Evolutionary conservation across 1,284 basidiomycete genomes (phyloP).

Genomic region (Schizophyllum commune): DNA sequence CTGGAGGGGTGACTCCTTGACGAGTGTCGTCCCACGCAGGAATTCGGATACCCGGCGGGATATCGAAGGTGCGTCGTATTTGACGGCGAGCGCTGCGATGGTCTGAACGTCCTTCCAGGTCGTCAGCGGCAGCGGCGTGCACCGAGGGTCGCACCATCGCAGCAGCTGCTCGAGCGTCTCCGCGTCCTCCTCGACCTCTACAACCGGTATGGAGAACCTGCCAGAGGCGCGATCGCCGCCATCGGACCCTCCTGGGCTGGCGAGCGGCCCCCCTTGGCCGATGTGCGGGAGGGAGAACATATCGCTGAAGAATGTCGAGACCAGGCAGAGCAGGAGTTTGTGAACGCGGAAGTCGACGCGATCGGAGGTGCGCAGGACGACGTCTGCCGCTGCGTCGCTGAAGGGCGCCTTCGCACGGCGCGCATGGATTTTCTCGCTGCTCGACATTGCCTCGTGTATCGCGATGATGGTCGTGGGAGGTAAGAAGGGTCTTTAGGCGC

Average conservation of each 20-base stretch:
- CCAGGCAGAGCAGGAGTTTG: conserved; percentile 6
- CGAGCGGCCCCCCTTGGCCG: no score
- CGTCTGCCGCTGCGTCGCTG: conserved; percentile 4
- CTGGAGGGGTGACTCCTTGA: neutral
- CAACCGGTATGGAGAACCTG: neutral
- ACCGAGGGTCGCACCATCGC: neutral
- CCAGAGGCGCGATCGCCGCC: neutral
- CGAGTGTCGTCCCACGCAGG: neutral
- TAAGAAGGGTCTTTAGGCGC: neutral
- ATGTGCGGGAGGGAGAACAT: conserved; percentile 8
- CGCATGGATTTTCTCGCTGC: neutral
- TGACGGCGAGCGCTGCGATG: conserved; percentile 44
- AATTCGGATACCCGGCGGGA: neutral
- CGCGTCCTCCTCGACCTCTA: neutral
- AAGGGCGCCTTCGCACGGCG: neutral
- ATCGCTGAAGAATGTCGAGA: conserved; percentile 7
- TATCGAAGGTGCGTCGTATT: neutral
- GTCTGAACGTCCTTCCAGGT: conserved; percentile 41
- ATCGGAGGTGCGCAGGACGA: conserved; percentile 7
- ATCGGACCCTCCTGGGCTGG: neutral
- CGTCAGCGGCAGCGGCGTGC: neutral
- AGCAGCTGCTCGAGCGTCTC: neutral
- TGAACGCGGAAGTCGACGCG: conserved; percentile 9
- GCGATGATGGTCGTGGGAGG: neutral
- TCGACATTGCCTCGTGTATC: neutral